These are phyloP conservation scores for Fusarium denticulatum DNA, from an alignment of 2,329 filamentous ascomycete species.

Conservation along the genomic window DNA sequence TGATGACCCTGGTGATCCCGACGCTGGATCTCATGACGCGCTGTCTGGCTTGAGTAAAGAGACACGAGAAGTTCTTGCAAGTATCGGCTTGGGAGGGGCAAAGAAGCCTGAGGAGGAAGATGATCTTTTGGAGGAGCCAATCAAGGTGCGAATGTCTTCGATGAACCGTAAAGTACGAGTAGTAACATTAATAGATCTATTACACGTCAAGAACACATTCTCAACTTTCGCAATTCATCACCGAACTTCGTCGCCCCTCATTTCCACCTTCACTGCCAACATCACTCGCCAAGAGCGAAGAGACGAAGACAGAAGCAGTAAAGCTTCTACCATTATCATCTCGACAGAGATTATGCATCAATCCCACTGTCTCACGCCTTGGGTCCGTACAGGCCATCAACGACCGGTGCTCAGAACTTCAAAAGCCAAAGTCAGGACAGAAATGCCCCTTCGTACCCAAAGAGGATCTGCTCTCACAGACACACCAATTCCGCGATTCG, in stretches of 20 bases:
- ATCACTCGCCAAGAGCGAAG: conserved; percentile 46
- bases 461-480: conserved; percentile 76
- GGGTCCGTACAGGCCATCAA: conserved; percentile 84
- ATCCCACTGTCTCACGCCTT: conserved; percentile 79
- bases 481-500: conserved; percentile 86
- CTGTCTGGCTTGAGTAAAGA: conserved; percentile 75
- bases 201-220: conserved; percentile 95
- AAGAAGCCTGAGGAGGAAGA: conserved; percentile 52
- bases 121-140: conserved; percentile 67
- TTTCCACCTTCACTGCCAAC: conserved; percentile 76
- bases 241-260: conserved; percentile 80
- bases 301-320: conserved; percentile 56
- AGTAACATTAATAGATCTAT: conserved; percentile 70
- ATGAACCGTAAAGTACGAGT: conserved; percentile 11
- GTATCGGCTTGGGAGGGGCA: conserved; percentile 61
- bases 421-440: conserved; percentile 69
- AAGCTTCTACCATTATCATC: conserved; percentile 88
- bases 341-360: conserved; percentile 89
- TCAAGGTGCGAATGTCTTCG: conserved; percentile 64
- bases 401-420: conserved; percentile 89
- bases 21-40: conserved; percentile 48
- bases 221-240: conserved; percentile 87
- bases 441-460: conserved; percentile 81
- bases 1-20: conserved; percentile 71
- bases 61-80: conserved; percentile 78